Evolutionary conservation across 78 protist species (phyloP), one percentile per base, ranked within the genome.

Genomic region (Chrysochromulina tobinii): DNA sequence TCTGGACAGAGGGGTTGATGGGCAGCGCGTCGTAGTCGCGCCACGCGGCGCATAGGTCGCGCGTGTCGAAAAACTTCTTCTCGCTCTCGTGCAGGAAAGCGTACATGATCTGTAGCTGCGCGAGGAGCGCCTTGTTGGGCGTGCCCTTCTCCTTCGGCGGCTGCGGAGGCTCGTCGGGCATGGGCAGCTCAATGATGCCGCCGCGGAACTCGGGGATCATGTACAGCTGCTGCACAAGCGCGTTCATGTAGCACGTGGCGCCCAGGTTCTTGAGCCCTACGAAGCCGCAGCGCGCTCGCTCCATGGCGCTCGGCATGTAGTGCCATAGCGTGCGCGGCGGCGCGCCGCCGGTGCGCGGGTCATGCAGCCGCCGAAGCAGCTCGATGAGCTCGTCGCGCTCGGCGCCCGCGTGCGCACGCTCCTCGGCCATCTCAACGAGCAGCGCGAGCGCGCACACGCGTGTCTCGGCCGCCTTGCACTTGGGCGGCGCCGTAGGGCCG

Each of bases 201-300:
- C 15, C 20, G 25, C 96, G 77, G 91, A 93, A 94, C 18, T 73
- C 93, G 14, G 95, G 96, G 51, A 93, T 77, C 92, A 91, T 79
- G 86, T 77, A 95, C 61, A 96, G 79, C 92, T 95, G 97, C 95
- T 96, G 98, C 93, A 95, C 48, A 53, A 96, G 92, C 54, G 95
- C 77, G 90, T 96, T 96, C 90, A 97, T 93, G 89, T 97, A 97
- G 94, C 98, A 97, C 17, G 97, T 97, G 23, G 98, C 97, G 54
- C 98, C 98, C 1, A 96, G 92, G 79, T 97, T 97, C 64, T 83
- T 51, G 57, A 97, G 92, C 58, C 98, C 98, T 7, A 94, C 96
- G 83, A 91, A 96, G 18, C 98, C 98, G 81, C 90, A 64, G 9
- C 73, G 86, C 58, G 96, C 59, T 53, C 89, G n/a, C 94, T 96